phyloP scores from a whole-genome alignment of 139 green algal genomes.

The Picochlorum sp. region DNA sequence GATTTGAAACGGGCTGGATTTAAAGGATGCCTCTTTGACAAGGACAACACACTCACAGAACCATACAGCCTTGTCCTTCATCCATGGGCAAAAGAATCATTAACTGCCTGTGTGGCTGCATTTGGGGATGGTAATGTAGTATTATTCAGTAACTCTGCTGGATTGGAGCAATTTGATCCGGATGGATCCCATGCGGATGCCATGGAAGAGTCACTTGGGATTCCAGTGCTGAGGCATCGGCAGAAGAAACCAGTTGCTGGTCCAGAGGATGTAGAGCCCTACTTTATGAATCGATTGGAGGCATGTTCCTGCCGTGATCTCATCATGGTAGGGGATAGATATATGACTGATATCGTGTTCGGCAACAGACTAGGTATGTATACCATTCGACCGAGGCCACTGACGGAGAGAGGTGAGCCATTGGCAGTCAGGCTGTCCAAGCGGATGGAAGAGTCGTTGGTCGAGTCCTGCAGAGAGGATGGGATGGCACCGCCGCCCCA shows the following conservation, averaged over 20 bases:
- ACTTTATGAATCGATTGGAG: slow-evolving; percentile 54
- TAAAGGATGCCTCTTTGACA: slow-evolving; percentile 80
- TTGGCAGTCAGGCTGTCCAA: slow-evolving; percentile 43
- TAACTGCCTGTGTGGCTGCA: slow-evolving; percentile 40
- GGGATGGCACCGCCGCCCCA: slow-evolving; percentile 44
- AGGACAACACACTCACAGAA: slow-evolving; percentile 91
- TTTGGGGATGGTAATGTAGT: slow-evolving; percentile 57
- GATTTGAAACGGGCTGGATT: slow-evolving; percentile 63
- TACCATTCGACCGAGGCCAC: slow-evolving; percentile 62
- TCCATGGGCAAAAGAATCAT: slow-evolving; percentile 17
- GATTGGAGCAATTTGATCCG: slow-evolving; percentile 82
- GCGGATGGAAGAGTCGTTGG: slow-evolving; percentile 48
- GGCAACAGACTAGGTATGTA: slow-evolving; percentile 82
- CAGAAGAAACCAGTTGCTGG: slow-evolving; percentile 82
- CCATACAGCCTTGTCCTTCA: slow-evolving; percentile 59
- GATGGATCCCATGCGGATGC: slow-evolving; percentile 62
- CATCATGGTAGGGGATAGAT: slow-evolving; percentile 80
- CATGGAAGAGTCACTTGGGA: slow-evolving; percentile 64
- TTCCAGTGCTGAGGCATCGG: slow-evolving; percentile 69
- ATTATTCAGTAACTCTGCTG: slow-evolving; percentile 89
- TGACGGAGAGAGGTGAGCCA: slow-evolving; percentile 63
- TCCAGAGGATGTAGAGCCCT: slow-evolving; percentile 46
- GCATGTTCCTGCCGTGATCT: slow-evolving; percentile 26
- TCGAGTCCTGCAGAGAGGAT: slow-evolving; percentile 31
- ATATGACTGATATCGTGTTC: slow-evolving; percentile 84